phyloP scores from a whole-genome alignment of 2,329 filamentous ascomycete species.

The Exophiala spinifera region DNA sequence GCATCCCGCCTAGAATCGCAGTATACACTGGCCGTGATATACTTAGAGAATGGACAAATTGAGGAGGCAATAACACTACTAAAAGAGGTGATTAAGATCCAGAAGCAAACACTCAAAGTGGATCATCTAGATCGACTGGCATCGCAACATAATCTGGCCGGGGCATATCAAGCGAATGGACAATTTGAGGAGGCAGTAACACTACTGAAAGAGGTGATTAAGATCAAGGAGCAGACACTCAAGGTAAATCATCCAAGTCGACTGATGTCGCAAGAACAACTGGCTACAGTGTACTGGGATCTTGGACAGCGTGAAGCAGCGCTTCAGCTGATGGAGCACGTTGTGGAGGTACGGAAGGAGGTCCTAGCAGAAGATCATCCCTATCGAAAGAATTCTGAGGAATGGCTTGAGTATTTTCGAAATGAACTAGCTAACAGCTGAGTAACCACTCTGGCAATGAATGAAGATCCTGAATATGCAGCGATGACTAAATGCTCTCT shows the following conservation, averaged over 20 bases:
- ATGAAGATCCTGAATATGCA: no score
- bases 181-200: constrained; percentile 9
- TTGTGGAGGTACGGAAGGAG: neutral
- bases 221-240: constrained; percentile 27
- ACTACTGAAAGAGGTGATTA: constrained; percentile 27
- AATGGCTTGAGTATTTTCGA: no score
- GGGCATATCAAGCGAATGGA: constrained; percentile 14
- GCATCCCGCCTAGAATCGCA: no score
- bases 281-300: constrained; percentile 18
- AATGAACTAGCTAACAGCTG: no score
- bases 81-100: neutral
- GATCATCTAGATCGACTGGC: constrained; percentile 26
- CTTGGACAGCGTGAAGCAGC: neutral
- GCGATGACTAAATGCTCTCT: no score
- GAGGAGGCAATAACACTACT: neutral
- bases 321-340: neutral
- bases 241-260: constrained; percentile 29
- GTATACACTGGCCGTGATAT: no score
- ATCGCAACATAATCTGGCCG: constrained; percentile 18
- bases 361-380: neutral
- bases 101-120: constrained; percentile 4
- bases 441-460: no score
- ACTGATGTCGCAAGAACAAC: constrained; percentile 8
- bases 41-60: neutral
- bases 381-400: no score